Evolutionary conservation across 2,329 filamentous ascomycete species (phyloP).

Genomic region (Cytospora piceicola): DNA sequence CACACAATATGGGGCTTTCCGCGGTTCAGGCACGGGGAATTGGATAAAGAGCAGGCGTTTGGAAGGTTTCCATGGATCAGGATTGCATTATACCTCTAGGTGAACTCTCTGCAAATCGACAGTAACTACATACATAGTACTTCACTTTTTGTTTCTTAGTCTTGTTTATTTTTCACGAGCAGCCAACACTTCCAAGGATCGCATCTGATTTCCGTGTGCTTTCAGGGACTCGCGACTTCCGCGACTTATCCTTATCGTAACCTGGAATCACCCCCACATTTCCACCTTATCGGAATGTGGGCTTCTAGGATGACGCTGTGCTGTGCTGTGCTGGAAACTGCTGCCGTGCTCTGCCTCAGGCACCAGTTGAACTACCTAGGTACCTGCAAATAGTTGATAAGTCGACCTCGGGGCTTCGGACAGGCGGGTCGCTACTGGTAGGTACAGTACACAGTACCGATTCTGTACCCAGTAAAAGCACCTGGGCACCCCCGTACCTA

Average conservation of each 20-base stretch:
- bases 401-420: neutral
- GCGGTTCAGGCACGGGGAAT: neutral
- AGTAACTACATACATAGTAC: neutral
- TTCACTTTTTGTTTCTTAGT: neutral
- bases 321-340: neutral
- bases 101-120: neutral
- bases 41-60: neutral
- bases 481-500: neutral
- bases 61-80: neutral
- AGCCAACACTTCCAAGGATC: neutral
- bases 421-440: conserved; percentile 1
- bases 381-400: conserved; percentile 4
- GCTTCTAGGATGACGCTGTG: conserved; percentile 6
- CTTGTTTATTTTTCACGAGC: neutral
- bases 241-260: conserved; percentile 12
- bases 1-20: neutral
- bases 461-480: neutral
- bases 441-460: neutral
- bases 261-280: neutral
- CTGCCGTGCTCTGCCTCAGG: conserved; percentile 11
- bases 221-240: conserved; percentile 12
- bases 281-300: neutral
- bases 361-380: neutral
- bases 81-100: neutral
- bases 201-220: neutral